These are phyloP conservation scores for Alliaria petiolata DNA, from an alignment of 345 rosid genomes.

Conservation along the genomic window DNA sequence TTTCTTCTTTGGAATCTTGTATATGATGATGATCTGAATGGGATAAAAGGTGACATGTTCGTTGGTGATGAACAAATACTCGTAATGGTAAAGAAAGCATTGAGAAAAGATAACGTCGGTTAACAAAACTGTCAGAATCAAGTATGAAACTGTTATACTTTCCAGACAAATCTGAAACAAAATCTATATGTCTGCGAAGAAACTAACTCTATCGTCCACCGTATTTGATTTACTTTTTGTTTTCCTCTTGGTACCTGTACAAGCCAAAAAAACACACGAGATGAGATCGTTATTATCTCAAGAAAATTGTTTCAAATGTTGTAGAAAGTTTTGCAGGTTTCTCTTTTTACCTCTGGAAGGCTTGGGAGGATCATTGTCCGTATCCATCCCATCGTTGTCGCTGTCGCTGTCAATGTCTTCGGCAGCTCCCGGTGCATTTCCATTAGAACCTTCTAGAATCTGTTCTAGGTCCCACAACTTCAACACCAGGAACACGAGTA, in stretches of 20 bases:
- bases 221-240: conserved; percentile 34
- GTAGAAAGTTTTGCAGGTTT: background rate
- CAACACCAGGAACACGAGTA: conserved; percentile 13
- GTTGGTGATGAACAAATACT: background rate
- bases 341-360: conserved; percentile 50
- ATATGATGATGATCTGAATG: background rate
- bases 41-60: background rate
- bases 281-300: conserved; percentile 8
- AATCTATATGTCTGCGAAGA: conserved; percentile 68
- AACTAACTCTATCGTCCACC: conserved; percentile 28
- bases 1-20: background rate
- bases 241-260: conserved; percentile 55
- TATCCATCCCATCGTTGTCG: conserved; percentile 72
- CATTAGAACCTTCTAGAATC: conserved; percentile 50
- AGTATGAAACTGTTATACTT: background rate
- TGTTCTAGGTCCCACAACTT: conserved; percentile 88
- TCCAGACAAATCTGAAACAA: conserved; percentile 1
- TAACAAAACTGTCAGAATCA: conserved; percentile 3
- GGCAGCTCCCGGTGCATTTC: conserved; percentile 33
- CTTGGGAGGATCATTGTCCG: conserved; percentile 46
- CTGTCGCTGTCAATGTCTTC: conserved; percentile 60
- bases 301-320: background rate
- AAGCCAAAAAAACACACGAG: too few species aligned
- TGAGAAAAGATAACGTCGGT: background rate
- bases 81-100: background rate